These are phyloP conservation scores for Tephrocybe sp. DNA, from an alignment of 768 basidiomycete genomes.

Conservation along the genomic window DNA sequence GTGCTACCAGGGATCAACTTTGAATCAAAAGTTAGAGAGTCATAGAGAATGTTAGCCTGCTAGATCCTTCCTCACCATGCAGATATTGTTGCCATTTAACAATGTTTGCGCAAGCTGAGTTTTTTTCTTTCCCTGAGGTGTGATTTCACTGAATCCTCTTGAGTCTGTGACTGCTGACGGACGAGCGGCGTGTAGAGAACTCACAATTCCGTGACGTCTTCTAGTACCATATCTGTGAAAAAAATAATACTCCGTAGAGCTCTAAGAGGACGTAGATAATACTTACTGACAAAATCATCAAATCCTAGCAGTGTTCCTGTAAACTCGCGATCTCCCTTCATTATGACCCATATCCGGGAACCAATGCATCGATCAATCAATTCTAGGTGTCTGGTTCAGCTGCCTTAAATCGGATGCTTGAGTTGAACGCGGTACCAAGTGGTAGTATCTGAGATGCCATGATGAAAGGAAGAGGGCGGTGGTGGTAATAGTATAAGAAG, in stretches of 20 bases:
- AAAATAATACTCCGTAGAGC: neutral
- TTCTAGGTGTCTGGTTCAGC: conserved; percentile 44
- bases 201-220: conserved; percentile 96
- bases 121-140: conserved; percentile 76
- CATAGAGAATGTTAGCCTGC: neutral
- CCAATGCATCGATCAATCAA: conserved; percentile 98
- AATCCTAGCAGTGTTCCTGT: conserved; percentile 93
- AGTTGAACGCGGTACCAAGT: conserved; percentile 54
- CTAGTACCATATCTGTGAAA: conserved; percentile 80
- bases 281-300: conserved; percentile 99
- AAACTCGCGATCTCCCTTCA: conserved; percentile 98
- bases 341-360: conserved; percentile 95
- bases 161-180: neutral
- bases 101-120: conserved; percentile 86
- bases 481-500: neutral
- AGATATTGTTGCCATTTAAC: conserved; percentile 94
- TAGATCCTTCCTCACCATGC: conserved; percentile 65
- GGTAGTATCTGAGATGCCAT: conserved; percentile 96
- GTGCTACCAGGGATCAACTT: conserved; percentile 71
- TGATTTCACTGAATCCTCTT: conserved; percentile 62
- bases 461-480: neutral
- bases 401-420: neutral
- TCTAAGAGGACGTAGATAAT: conserved; percentile 1
- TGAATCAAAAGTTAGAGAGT: conserved; percentile 2
- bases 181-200: conserved; percentile 25